These are phyloP conservation scores for Tilletiaria anomala DNA, from an alignment of 1,284 basidiomycete species.

Conservation along the genomic window DNA sequence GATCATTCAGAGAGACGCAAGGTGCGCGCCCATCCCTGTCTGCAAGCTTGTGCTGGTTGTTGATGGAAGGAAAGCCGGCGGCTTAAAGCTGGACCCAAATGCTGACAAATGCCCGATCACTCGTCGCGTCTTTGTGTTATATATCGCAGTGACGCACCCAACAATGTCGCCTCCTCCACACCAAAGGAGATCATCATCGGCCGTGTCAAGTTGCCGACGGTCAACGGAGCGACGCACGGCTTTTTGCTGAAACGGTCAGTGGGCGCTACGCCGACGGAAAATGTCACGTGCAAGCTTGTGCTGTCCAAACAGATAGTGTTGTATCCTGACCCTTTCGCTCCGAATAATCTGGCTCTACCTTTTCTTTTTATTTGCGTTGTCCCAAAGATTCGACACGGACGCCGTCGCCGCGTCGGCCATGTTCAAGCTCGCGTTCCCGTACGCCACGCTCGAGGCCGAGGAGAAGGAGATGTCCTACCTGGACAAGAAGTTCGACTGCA, in stretches of 20 bases:
- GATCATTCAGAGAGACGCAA: conserved; percentile 62
- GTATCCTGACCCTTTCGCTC: not conserved
- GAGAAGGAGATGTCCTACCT: conserved; percentile 69
- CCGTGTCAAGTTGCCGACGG: conserved; percentile 78
- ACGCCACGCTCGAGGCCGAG: conserved; percentile 63
- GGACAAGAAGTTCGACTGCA: conserved; percentile 60
- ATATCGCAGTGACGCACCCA: not conserved
- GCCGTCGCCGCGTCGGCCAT: conserved; percentile 91
- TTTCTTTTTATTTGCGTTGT: conserved; percentile 46
- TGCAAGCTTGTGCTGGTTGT: too few relatives aligned
- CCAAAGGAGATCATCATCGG: conserved; percentile 63
- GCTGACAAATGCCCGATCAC: too few relatives aligned
- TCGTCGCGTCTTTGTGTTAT: not conserved
- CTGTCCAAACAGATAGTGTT: too few relatives aligned
- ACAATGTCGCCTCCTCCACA: not conserved
- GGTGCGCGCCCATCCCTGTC: conserved; percentile 26
- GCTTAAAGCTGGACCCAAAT: too few relatives aligned
- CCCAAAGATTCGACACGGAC: conserved; percentile 86
- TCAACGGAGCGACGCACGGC: conserved; percentile 27
- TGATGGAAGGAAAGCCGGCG: too few relatives aligned
- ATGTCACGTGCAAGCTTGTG: too few relatives aligned
- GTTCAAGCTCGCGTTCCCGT: conserved; percentile 92
- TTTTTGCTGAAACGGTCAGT: conserved; percentile 27
- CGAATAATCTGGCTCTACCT: not conserved
- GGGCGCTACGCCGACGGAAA: conserved; percentile 1